phyloP scores from a whole-genome alignment of 768 basidiomycete genomes.

The Hypsizygus marmoreus region DNA sequence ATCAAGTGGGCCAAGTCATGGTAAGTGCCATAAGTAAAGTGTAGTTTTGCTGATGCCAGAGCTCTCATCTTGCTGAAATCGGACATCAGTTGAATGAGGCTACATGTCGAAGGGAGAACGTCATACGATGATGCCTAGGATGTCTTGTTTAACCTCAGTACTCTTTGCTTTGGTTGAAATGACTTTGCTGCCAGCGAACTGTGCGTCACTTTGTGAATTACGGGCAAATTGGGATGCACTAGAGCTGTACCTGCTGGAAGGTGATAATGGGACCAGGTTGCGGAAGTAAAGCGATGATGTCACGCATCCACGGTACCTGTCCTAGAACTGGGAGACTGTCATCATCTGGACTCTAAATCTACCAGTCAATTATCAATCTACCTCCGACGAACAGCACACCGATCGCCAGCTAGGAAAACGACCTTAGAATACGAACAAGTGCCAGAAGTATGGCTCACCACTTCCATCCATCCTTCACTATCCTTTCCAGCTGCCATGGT shows the following conservation, averaged over 20 bases:
- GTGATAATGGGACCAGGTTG: conserved; percentile 19
- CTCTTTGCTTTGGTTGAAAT: conserved; percentile 13
- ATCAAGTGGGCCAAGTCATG: too few relatives aligned
- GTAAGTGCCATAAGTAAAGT: too few relatives aligned
- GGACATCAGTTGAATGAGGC: background rate
- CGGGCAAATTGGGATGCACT: background rate
- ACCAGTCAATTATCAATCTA: conserved; percentile 6
- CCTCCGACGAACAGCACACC: conserved; percentile 20
- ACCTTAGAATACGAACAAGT: background rate
- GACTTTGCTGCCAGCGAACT: conserved; percentile 20
- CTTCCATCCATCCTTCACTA: conserved; percentile 25
- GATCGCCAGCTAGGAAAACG: conserved; percentile 16
- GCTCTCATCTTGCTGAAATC: conserved; percentile 17
- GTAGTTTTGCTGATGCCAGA: background rate
- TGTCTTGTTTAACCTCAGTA: conserved; percentile 13
- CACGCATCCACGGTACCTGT: conserved; percentile 25
- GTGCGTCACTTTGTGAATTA: background rate
- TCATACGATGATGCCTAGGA: conserved; percentile 24
- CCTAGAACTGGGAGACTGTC: conserved; percentile 16
- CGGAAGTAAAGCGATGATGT: conserved; percentile 17
- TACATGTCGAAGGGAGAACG: background rate
- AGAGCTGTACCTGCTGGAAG: conserved; percentile 20
- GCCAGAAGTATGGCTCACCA: conserved; percentile 11
- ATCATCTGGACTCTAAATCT: background rate
- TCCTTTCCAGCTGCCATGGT: conserved; percentile 23